Conservation (phyloP, 768 basidiomycete genomes). For the Mycena vitilis region DNA sequence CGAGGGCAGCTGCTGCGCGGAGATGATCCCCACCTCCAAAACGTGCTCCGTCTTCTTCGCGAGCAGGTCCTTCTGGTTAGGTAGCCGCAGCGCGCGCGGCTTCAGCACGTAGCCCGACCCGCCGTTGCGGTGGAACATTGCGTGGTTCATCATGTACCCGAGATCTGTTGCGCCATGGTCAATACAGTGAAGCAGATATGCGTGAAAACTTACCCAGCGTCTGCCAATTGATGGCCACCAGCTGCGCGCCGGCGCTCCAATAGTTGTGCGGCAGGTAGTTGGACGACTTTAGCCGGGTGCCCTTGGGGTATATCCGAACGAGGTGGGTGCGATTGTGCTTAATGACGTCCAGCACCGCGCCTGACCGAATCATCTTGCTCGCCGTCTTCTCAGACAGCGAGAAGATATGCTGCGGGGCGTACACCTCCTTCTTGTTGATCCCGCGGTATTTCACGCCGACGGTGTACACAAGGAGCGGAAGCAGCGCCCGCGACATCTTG, state of each 20-base stretch:
- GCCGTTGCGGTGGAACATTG: constrained; percentile 96
- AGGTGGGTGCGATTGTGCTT: constrained; percentile 89
- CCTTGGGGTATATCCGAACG: constrained; percentile 89
- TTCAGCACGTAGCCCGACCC: constrained; percentile 91
- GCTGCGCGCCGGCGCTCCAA: constrained; percentile 90
- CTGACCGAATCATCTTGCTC: constrained; percentile 77
- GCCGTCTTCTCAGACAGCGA: constrained; percentile 89
- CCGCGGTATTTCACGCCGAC: constrained; percentile 96
- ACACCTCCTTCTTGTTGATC: constrained; percentile 86
- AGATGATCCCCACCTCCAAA: constrained; percentile 78
- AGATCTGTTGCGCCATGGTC: constrained; percentile 64
- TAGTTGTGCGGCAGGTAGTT: constrained; percentile 92
- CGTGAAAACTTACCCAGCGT: constrained; percentile 77
- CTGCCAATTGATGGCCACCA: constrained; percentile 98
- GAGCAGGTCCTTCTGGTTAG: constrained; percentile 67
- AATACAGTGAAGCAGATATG: constrained; percentile 6
- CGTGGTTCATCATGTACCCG: constrained; percentile 92
- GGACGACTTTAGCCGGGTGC: constrained; percentile 80
- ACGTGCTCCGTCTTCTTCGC: constrained; percentile 64
- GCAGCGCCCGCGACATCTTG: constrained; percentile 81
- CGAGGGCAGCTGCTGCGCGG: constrained; percentile 90
- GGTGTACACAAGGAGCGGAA: constrained; percentile 88
- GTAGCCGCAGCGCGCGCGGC: constrained; percentile 77
- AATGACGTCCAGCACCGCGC: constrained; percentile 72
- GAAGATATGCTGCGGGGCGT: constrained; percentile 91